Base-by-base conservation (phyloP, 1,139 yeast species). In the Yamadazyma blattariae region DNA sequence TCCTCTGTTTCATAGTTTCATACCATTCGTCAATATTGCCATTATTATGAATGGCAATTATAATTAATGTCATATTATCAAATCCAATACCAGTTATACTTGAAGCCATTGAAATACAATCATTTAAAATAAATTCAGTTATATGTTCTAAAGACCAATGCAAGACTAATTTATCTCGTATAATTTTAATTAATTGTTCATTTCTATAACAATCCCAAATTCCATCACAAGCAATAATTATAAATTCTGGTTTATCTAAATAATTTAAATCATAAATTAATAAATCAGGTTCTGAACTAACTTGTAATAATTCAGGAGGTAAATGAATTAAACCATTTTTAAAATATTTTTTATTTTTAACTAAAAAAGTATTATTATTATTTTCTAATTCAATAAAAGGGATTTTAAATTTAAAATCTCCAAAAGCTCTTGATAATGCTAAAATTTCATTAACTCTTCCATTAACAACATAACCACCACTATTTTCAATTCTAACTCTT, bases 191-290 rank as follows among this genome's bases (percentile, higher is more conserved):
- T 33, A 84, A 52, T 35, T 78, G 75, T 33, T 65, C 68, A 44
- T 81, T 80, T 37, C 75, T 76, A 56, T 77, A 82, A 44, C 88
- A 81, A 52, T 83, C 92, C 90, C 89, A 83, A 23, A 83, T 77
- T 16, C 92, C 92, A 57, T 83, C 92, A 49, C 92, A 82, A 0
- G 89, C 90, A 33, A 82, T 50, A 1, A 82, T 73, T 15, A 82
- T 48, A 47, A 82, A 83, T 48, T 82, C 89, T 25, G 86, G 88
- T 20, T 52, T 50, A 9, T 50, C 45, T 7, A 52, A 38, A 30
- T 43, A 43, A n/a, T 59, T 48, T 36, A 65, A 53, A 42, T 74
- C 74, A 49, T 79, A 84, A 30, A 75, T 66, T 33, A 82, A 51
- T 5, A 81, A 60, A 41, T 83, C 92, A 0, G 92, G 92, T 44